Evolutionary conservation across 305 asterid species (phyloP).

Genomic region (Fraxinus dipetala): DNA sequence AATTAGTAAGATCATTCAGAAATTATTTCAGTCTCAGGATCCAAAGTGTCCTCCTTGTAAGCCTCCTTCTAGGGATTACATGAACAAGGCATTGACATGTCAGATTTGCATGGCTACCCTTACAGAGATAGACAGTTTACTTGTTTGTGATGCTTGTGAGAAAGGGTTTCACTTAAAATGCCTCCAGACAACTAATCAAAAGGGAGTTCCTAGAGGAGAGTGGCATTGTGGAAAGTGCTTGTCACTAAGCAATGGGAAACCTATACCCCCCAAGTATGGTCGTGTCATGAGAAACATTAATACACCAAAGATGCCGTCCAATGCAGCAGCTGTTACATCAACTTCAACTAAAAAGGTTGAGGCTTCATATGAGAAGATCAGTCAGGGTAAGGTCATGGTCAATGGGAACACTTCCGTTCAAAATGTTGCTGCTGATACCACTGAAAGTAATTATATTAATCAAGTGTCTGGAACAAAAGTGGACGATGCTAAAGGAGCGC

Average conservation of each 20-base stretch:
- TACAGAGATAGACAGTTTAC: conserved; percentile 66
- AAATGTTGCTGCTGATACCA: conserved; percentile 33
- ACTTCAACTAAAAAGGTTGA: conserved; percentile 41
- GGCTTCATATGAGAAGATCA: conserved; percentile 45
- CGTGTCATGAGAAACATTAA: conserved; percentile 81
- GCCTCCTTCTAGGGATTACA: conserved; percentile 87
- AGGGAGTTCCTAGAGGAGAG: conserved; percentile 74
- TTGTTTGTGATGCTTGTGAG: conserved; percentile 94
- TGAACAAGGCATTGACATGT: conserved; percentile 75
- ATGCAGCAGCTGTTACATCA: conserved; percentile 38
- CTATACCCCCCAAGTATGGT: conserved; percentile 96
- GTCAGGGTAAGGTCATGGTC: conserved; percentile 35
- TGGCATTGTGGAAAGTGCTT: conserved; percentile 98
- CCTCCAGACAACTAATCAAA: conserved; percentile 57
- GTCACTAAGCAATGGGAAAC: conserved; percentile 79
- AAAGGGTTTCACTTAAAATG: conserved; percentile 94
- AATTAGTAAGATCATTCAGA: conserved; percentile 73
- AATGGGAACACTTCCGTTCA: conserved; percentile 50
- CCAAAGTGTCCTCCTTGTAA: conserved; percentile 66
- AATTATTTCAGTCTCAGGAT: conserved; percentile 53
- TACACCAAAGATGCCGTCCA: conserved; percentile 52
- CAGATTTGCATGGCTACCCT: conserved; percentile 60
- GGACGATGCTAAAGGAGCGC: conserved; percentile 36
- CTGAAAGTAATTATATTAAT: conserved; percentile 28
- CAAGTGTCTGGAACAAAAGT: conserved; percentile 37